Base-by-base conservation (phyloP, 192 early-diverging fungal genomes). In the Coemansia sp. region DNA sequence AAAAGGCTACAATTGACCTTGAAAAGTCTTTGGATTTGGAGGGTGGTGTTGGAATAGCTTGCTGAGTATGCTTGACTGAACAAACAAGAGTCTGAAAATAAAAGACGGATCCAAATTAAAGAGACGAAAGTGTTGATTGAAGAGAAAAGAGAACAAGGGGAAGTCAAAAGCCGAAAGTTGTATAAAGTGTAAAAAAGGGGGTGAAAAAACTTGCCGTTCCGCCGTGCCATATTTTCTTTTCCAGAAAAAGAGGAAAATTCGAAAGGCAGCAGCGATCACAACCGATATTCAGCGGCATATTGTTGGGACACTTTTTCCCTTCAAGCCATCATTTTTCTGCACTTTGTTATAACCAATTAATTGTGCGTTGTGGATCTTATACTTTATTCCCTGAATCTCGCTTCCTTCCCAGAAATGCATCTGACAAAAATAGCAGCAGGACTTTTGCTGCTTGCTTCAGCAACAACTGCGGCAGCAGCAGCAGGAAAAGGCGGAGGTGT, bases 1-100 rank as follows among this genome's bases (percentile, higher is more conserved):
- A 47, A 60, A 71, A 41, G 42, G 41, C 19, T 29, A 20, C 17
- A 54, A 54, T 30, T 29, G 52, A 54, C 52, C 52, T 54, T 50
- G 38, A 44, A 48, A 22, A 25, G 45, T 25, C 45, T 48, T 48
- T 48, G 23, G 45, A 38, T 58, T 58, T n/a, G n/a, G 55, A 10
- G 25, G n/a, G n/a, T n/a, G n/a, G n/a, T n/a, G n/a, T n/a, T n/a
- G 22, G 20, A 3, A 38, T 42, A 58, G 17, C 2, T 2, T 23
- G 28, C 42, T 10, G n/a, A 33, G 37, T 52, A 40, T 33, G 25
- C 55, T 25, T 41, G 50, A 48, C 28, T 3, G 11, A 30, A 45
- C 30, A 59, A 59, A 22, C 33, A 62, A 19, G 6, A 48, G 58
- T 29, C n/a, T 23, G 36, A 50, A n/a, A 17, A 56, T 20, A 33